Conservation (phyloP, 805 yeast species). For the Candida khao-thaluensis region DNA sequence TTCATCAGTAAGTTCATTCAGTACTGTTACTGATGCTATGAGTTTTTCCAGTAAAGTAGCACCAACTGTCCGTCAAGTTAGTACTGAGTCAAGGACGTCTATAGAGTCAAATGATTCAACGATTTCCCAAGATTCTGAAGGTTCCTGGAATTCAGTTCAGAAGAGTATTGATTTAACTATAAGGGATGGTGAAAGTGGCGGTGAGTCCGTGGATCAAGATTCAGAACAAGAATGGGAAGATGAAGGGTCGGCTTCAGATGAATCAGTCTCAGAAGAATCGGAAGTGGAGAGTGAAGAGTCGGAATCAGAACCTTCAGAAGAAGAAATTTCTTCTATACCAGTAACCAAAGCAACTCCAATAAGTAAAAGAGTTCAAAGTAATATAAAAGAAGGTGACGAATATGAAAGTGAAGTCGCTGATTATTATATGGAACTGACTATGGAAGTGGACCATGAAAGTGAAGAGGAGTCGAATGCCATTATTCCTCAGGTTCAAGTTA, state of each 20-base stretch:
- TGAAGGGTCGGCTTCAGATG: too few relatives aligned
- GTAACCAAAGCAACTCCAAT: not conserved
- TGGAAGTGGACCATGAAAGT: not conserved
- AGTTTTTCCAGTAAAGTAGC: slow-evolving; percentile 14
- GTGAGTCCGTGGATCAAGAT: not conserved
- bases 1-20: slow-evolving; percentile 38
- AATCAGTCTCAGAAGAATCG: too few relatives aligned
- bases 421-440: slow-evolving; percentile 21
- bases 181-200: not conserved
- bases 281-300: not conserved
- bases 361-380: not conserved
- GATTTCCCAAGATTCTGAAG: slow-evolving; percentile 10
- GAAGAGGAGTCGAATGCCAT: not conserved
- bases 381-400: not conserved
- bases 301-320: slow-evolving; percentile 4
- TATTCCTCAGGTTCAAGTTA: not conserved
- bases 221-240: slow-evolving; percentile 1
- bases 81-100: slow-evolving; percentile 8
- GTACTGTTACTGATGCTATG: slow-evolving; percentile 33
- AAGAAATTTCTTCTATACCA: not conserved
- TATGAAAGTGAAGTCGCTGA: slow-evolving; percentile 14
- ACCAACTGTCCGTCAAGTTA: slow-evolving; percentile 7
- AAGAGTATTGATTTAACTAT: slow-evolving; percentile 16
- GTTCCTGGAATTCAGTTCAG: slow-evolving; percentile 32
- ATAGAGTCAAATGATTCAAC: slow-evolving; percentile 10